Base-by-base conservation (phyloP, 805 yeast species). In the Wickerhamomyces canadensis region DNA sequence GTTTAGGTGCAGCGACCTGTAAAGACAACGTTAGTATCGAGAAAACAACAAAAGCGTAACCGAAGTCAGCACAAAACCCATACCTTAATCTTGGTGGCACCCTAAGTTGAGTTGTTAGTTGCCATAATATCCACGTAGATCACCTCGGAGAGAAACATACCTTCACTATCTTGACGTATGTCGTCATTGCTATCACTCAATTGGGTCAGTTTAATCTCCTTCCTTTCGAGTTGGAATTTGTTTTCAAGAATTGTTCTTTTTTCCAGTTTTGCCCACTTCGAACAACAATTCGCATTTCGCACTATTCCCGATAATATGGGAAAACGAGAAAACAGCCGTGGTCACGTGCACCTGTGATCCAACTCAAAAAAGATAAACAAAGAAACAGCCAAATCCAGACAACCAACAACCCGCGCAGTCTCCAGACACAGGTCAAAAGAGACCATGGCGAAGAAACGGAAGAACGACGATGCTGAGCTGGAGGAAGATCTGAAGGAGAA, bases 1-100 rank as follows among this genome's bases (percentile, higher is more conserved):
- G 83, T 62, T 93, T 93, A 6, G 98, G 98, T n/a, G 98, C 96
- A 10, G 98, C 98, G 64, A 86, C 74, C 77, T 54, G 68, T 70
- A 12, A 13, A 8, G n/a, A 10, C 19, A 17, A 17, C 25, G 22
- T 27, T 33, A 38, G 19, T 34, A 22, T 27, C 3, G 15, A 6
- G 11, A 26, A 16, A 7, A 21, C 10, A 21, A 21, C 23, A n/a
- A n/a, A n/a, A n/a, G n/a, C n/a, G n/a, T n/a, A n/a, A n/a, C 23
- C 23, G 23, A 21, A 21, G 23, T 21, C 7, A 21, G 23, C 23
- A 21, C 23, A 21, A 14, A 14, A 12, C n/a, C 35, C 63, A 18
- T 47, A 52, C 58, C 34, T 80, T 80, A 24, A 78, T 70, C 58
- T 80, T 80, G 13, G 87, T 80, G 36, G 86, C 87, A 33, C 86